Percentiles rank a stretch among this genome's conserved stretches.
phyloP scores from a whole-genome alignment of 192 early-diverging fungal species.

The Obelidium mucronatum region DNA sequence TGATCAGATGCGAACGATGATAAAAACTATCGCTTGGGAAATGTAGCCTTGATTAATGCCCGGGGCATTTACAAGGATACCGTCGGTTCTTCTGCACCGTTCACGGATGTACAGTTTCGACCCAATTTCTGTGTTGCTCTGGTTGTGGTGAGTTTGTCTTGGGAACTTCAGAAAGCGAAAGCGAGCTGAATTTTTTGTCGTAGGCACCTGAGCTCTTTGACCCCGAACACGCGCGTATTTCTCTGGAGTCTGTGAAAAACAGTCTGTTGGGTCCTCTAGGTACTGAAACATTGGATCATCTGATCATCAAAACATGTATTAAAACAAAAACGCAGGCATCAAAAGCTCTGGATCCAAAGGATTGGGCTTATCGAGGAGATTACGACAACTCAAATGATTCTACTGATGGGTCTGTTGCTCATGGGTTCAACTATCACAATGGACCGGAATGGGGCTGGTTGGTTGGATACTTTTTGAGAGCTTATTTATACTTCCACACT shows the following conservation, averaged over 20 bases:
- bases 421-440: constrained; percentile 98
- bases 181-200: too few relatives aligned
- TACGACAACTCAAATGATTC: constrained; percentile 95
- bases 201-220: constrained; percentile 96
- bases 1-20: constrained; percentile 66
- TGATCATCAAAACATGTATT: too few relatives aligned
- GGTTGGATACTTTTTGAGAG: constrained; percentile 87
- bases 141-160: too few relatives aligned
- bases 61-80: constrained; percentile 97
- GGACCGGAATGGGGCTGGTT: constrained; percentile 99
- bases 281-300: constrained; percentile 13
- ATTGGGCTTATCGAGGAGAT: constrained; percentile 90
- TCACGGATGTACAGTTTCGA: constrained; percentile 91
- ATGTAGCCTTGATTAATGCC: constrained; percentile 73
- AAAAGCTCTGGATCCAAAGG: constrained; percentile 94
- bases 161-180: constrained; percentile 39
- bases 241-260: constrained; percentile 73
- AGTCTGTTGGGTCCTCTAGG: constrained; percentile 80
- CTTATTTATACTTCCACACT: constrained; percentile 77
- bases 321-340: too few relatives aligned
- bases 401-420: constrained; percentile 82
- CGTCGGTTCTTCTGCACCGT: constrained; percentile 70
- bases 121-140: constrained; percentile 93
- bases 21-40: constrained; percentile 61
- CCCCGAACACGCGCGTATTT: constrained; percentile 72